Evolutionary conservation across 352 stramenopile genomes (phyloP).

Genomic region (Globisporangium spiculum): DNA sequence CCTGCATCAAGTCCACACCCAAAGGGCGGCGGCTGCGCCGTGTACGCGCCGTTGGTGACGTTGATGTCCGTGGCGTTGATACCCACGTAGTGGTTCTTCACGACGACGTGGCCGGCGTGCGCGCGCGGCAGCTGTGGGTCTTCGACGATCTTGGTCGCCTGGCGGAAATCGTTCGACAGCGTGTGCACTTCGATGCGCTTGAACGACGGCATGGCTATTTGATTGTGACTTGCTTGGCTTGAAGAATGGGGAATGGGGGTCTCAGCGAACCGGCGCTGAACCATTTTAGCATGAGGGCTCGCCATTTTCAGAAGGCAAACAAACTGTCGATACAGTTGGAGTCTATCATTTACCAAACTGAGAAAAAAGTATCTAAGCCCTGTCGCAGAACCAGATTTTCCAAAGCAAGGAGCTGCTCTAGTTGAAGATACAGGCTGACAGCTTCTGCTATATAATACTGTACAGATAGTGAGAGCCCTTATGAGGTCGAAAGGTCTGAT

Average conservation of each 20-base stretch:
- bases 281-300: no score
- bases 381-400: no score
- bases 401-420: no score
- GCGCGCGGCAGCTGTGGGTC: constrained; percentile 23
- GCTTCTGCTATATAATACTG: no score
- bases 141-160: constrained; percentile 31
- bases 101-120: constrained; percentile 27
- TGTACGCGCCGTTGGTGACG: constrained; percentile 52
- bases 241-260: not conserved
- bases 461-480: no score
- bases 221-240: not conserved
- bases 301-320: no score
- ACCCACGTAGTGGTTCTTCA: constrained; percentile 54
- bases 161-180: constrained; percentile 37
- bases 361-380: no score
- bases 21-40: constrained; percentile 32
- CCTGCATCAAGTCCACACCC: constrained; percentile 27
- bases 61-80: constrained; percentile 64
- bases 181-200: constrained; percentile 37
- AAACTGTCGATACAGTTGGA: no score
- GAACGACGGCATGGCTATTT: constrained; percentile 26
- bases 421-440: no score
- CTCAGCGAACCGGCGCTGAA: not conserved
- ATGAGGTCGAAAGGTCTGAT: no score
- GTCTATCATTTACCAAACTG: no score